Evolutionary conservation across 148 eudicot species (phyloP).

Genomic region (Rheum nobile): DNA sequence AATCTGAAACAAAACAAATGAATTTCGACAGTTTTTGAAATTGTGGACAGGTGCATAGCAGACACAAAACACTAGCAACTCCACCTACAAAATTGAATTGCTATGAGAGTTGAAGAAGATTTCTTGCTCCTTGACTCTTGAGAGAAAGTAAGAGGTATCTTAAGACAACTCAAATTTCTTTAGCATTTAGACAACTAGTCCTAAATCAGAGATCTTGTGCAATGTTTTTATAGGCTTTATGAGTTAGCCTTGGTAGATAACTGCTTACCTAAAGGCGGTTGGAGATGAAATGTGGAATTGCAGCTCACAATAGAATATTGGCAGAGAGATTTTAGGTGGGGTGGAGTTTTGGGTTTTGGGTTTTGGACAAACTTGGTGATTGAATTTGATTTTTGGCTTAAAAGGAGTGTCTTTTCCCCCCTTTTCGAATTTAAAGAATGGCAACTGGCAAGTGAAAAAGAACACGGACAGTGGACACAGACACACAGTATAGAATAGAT

Average conservation of each 20-base stretch:
- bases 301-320: not conserved
- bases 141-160: not conserved
- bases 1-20: not conserved
- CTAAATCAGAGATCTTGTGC: not conserved
- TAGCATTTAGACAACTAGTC: not conserved
- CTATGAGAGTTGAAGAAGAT: not conserved
- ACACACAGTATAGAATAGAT: too few relatives aligned
- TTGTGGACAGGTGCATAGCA: constrained; percentile 1
- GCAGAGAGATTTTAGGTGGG: not conserved
- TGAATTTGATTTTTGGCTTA: constrained; percentile 1
- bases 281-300: not conserved
- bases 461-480: not conserved
- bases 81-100: not conserved
- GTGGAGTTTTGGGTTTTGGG: not conserved
- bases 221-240: not conserved
- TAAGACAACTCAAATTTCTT: not conserved
- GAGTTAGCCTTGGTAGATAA: not conserved
- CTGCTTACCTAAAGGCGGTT: constrained; percentile 3
- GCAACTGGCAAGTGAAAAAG: not conserved
- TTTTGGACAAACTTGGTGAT: constrained; percentile 1
- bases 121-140: not conserved
- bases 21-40: not conserved
- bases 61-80: not conserved
- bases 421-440: not conserved
- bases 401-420: not conserved